Percentiles rank a stretch among this genome's conserved stretches.
Evolutionary conservation across 2,329 filamentous ascomycete genomes (phyloP).

Genomic region (Arthrobotrys iridis): DNA sequence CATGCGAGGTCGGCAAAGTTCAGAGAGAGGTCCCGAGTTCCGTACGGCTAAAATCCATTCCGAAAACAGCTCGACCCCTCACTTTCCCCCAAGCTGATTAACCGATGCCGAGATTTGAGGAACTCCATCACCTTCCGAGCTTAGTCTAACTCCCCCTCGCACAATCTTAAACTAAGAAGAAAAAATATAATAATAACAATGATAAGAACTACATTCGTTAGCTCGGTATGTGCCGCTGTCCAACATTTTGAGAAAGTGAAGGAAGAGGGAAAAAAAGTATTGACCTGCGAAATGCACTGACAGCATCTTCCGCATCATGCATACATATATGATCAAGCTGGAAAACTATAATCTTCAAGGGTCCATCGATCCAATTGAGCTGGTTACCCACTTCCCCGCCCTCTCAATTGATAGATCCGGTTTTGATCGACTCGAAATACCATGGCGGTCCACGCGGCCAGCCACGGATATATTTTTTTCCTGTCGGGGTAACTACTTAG

Average conservation of each 20-base stretch:
- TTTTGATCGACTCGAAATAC: background rate
- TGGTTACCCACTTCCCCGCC: constrained; percentile 27
- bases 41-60: constrained; percentile 36
- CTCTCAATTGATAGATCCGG: background rate
- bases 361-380: background rate
- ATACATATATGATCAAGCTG: background rate
- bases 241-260: constrained; percentile 40
- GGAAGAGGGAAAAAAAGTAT: background rate
- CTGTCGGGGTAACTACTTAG: background rate
- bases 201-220: background rate
- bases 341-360: background rate
- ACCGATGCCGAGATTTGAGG: constrained; percentile 48
- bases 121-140: constrained; percentile 37
- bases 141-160: background rate
- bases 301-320: constrained; percentile 12
- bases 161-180: background rate
- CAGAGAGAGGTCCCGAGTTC: constrained; percentile 2
- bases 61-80: constrained; percentile 15
- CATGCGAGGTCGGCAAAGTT: background rate
- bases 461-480: constrained; percentile 18
- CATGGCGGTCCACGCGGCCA: constrained; percentile 36
- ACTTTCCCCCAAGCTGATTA: background rate
- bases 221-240: constrained; percentile 16
- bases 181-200: no score
- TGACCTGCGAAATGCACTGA: background rate